Percentiles rank a stretch among this genome's conserved stretches.
Evolutionary conservation across 768 basidiomycete species (phyloP).

Genomic region (Amanita polypyramis): DNA sequence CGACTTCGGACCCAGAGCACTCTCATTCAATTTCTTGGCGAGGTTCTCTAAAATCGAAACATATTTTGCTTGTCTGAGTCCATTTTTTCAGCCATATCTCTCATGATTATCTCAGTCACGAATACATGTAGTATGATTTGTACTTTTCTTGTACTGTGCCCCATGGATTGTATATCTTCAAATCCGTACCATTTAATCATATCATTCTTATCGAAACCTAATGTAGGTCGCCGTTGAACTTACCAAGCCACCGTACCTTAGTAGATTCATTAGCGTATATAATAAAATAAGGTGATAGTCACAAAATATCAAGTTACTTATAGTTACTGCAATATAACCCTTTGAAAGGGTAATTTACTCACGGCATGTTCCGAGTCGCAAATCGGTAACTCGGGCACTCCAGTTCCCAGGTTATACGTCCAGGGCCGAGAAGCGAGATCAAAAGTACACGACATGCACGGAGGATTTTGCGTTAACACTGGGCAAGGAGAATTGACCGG

Average conservation of each 20-base stretch:
- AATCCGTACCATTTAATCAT: background rate
- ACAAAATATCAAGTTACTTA: background rate
- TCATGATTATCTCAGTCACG: slow-evolving; percentile 1
- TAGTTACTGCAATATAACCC: background rate
- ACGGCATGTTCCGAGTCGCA: background rate
- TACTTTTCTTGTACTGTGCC: slow-evolving; percentile 1
- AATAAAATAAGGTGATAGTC: background rate
- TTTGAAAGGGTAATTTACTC: background rate
- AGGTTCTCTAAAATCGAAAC: slow-evolving; percentile 33
- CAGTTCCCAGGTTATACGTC: background rate
- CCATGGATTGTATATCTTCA: background rate
- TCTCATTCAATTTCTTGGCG: slow-evolving; percentile 50
- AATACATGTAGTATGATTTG: background rate
- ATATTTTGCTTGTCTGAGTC: slow-evolving; percentile 50
- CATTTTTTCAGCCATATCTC: background rate
- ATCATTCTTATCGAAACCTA: background rate
- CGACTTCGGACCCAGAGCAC: slow-evolving; percentile 13
- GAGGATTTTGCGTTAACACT: background rate
- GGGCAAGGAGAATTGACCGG: background rate
- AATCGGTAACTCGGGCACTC: background rate
- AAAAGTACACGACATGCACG: background rate
- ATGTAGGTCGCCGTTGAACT: background rate
- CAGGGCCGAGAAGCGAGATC: background rate
- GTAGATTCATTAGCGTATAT: background rate
- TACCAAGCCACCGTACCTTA: background rate